These are phyloP conservation scores for maize (Zea mays) DNA, from an alignment of 176 grass and related monocot species.

Conservation along the genomic window DNA sequence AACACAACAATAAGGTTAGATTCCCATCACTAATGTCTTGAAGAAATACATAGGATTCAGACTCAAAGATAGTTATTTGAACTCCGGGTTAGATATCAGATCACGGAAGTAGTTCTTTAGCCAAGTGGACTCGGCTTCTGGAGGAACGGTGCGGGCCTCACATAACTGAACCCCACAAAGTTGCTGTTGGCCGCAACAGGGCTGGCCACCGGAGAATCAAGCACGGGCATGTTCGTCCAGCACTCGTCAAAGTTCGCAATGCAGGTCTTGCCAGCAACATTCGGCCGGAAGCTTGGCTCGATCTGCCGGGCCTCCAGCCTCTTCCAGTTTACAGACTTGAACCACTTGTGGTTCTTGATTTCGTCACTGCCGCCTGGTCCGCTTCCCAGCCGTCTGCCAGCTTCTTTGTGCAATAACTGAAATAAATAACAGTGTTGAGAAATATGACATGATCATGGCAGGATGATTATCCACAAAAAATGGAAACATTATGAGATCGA, in stretches of 20 bases:
- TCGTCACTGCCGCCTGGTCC: slow-evolving; percentile 63
- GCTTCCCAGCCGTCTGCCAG: slow-evolving; percentile 66
- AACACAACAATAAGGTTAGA: slow-evolving; percentile 1
- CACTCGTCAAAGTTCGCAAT: slow-evolving; percentile 80
- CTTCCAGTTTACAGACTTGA: slow-evolving; percentile 92
- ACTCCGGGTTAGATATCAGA: not conserved
- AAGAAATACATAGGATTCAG: not conserved
- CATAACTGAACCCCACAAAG: slow-evolving; percentile 86
- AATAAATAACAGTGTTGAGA: not conserved
- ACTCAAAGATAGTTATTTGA: not conserved
- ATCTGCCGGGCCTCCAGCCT: slow-evolving; percentile 75
- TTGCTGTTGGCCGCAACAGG: slow-evolving; percentile 64
- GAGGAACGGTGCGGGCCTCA: slow-evolving; percentile 60
- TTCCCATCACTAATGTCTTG: not conserved
- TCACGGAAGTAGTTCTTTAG: slow-evolving; percentile 23
- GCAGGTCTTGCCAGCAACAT: slow-evolving; percentile 76
- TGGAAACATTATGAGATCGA: not conserved
- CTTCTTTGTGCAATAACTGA: slow-evolving; percentile 91
- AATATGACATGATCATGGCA: not conserved
- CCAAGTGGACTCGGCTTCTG: slow-evolving; percentile 72
- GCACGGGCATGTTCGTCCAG: slow-evolving; percentile 89
- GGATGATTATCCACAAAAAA: not conserved
- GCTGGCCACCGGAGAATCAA: slow-evolving; percentile 82
- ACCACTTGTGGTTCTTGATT: slow-evolving; percentile 96
- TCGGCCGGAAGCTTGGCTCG: slow-evolving; percentile 88